Evolutionary conservation across 1,284 basidiomycete genomes (phyloP), one percentile per base, ranked within the genome.

Genomic region (Puccinia novopanici): DNA sequence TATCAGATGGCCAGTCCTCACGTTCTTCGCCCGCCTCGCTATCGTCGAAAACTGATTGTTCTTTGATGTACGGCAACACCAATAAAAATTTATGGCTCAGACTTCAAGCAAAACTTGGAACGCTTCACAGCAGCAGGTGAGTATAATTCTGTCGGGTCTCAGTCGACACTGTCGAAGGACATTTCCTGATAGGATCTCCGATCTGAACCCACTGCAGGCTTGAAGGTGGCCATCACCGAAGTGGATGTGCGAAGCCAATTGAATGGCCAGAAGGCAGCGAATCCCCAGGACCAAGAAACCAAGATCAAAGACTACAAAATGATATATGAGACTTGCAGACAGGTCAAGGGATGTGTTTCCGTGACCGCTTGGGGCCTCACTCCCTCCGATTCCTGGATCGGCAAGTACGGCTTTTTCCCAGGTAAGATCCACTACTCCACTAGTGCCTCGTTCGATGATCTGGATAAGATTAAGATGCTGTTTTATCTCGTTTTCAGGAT

Each of bases 141-240:
- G 70, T 17, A 12, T n/a, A n/a, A n/a, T n/a, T n/a, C n/a, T n/a
- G n/a, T n/a, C n/a, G n/a, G n/a, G n/a, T n/a, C n/a, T n/a, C n/a
- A n/a, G n/a, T n/a, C n/a, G n/a, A n/a, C n/a, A n/a, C n/a, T n/a
- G n/a, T n/a, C n/a, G n/a, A n/a, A n/a, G n/a, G n/a, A 52, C 6
- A 37, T 15, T 63, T 63, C 42, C 61, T 42, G 57, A 40, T n/a
- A 6, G 24, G 42, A 10, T 27, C 5, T 42, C 40, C 13, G 34
- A 75, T 74, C 40, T 74, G 15, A 15, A 50, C n/a, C n/a, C n/a
- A 37, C 37, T 10, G n/a, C 9, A 57, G 55, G 59, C 27, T 61
- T 75, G 40, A 61, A 75, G 3, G 73, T 75, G 40, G 73, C 73
- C 10, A n/a, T 75, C 24, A 75, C 57, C 12, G 73, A 75, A 63